Percentiles rank a stretch among this genome's conserved stretches.
phyloP scores from a whole-genome alignment of 2,329 filamentous ascomycete genomes.

The Ceratocystis cubensis region DNA sequence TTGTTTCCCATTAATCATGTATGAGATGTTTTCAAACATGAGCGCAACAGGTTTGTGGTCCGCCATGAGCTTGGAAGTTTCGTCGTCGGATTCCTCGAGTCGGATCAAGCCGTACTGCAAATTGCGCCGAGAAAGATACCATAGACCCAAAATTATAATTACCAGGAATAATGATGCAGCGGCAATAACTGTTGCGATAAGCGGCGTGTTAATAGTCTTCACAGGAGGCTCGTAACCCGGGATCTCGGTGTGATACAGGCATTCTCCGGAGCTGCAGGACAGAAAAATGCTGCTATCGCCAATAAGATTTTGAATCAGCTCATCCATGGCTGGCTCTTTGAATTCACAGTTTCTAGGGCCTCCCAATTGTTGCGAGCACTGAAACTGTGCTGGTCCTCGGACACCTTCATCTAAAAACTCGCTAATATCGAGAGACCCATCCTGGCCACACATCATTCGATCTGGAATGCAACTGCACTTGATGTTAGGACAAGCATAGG shows the following conservation, averaged over 20 bases:
- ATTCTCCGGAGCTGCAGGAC: conserved; percentile 75
- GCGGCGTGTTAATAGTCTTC: conserved; percentile 90
- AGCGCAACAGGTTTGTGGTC: conserved; percentile 86
- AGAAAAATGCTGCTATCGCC: conserved; percentile 83
- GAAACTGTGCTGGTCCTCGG: conserved; percentile 75
- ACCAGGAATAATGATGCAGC: conserved; percentile 76
- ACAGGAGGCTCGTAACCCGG: conserved; percentile 80
- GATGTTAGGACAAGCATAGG: conserved; percentile 74
- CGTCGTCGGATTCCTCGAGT: conserved; percentile 81
- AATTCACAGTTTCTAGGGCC: conserved; percentile 61
- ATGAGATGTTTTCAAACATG: conserved; percentile 78
- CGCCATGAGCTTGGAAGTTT: conserved; percentile 71
- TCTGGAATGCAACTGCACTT: conserved; percentile 78
- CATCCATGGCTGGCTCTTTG: conserved; percentile 83
- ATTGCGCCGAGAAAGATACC: conserved; percentile 73
- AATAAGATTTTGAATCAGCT: conserved; percentile 76
- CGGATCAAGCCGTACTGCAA: conserved; percentile 60
- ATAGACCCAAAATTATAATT: conserved; percentile 68
- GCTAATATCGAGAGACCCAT: conserved; percentile 79
- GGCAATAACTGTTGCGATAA: conserved; percentile 89
- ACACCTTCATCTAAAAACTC: conserved; percentile 78
- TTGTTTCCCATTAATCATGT: conserved; percentile 73
- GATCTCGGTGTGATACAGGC: conserved; percentile 81
- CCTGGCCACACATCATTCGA: conserved; percentile 86
- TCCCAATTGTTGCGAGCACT: conserved; percentile 55